Percentiles rank a stretch among this genome's conserved stretches.
These are phyloP conservation scores for Extremus antarcticus DNA, from an alignment of 495 filamentous ascomycete genomes.

Conservation along the genomic window DNA sequence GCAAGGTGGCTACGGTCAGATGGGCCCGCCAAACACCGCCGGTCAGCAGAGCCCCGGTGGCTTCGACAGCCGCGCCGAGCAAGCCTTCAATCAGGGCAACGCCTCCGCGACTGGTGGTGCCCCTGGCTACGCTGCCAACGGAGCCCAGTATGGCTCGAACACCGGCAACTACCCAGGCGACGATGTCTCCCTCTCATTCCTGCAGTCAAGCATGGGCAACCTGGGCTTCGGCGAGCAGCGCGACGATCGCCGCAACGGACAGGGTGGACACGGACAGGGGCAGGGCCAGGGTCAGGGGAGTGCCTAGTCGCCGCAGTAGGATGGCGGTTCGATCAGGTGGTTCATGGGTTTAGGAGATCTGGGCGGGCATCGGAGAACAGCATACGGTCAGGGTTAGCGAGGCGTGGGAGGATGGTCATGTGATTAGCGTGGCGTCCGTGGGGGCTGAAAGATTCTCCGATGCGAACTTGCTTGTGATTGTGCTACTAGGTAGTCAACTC, in stretches of 20 bases:
- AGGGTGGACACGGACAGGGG: neutral
- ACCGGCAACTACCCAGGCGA: slow-evolving; percentile 4
- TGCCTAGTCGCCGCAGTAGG: slow-evolving; percentile 20
- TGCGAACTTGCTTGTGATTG: too few relatives aligned
- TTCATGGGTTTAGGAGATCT: too few relatives aligned
- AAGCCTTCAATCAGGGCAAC: slow-evolving; percentile 45
- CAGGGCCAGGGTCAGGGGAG: neutral
- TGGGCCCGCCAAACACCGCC: slow-evolving; percentile 29
- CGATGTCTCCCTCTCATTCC: slow-evolving; percentile 20
- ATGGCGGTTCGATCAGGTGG: neutral
- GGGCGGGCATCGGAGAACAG: too few relatives aligned
- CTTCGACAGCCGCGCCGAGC: slow-evolving; percentile 81
- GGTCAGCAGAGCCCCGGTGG: slow-evolving; percentile 45
- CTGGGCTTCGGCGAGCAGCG: slow-evolving; percentile 22
- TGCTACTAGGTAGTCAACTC: too few relatives aligned
- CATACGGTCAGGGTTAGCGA: neutral
- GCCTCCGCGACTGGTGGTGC: slow-evolving; percentile 20
- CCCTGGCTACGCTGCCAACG: slow-evolving; percentile 10
- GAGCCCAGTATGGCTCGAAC: slow-evolving; percentile 1
- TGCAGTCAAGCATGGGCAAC: slow-evolving; percentile 20
- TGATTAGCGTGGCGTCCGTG: neutral
- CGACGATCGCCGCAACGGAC: slow-evolving; percentile 20
- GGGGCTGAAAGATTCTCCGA: too few relatives aligned
- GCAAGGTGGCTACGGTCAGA: slow-evolving; percentile 61
- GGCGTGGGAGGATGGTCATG: neutral